Evolutionary conservation across 169 alveolate species (phyloP), one percentile per base, ranked within the genome.

Genomic region (Babesia sp.): DNA sequence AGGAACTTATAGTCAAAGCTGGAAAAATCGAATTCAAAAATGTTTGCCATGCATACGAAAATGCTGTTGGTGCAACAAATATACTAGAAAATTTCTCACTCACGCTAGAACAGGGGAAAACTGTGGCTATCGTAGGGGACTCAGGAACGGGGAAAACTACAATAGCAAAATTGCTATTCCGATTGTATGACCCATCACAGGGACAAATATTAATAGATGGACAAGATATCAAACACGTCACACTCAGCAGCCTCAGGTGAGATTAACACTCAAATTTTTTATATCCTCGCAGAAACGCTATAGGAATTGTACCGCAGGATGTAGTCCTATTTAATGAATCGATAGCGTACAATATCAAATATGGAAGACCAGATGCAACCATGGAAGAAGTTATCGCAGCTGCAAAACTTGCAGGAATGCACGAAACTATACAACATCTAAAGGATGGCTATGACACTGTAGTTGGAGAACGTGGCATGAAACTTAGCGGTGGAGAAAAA

Each of bases 121-220:
- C 91, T 0, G 70, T 86, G 26, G 91, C 93, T 28, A 48, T 87
- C 20, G 93, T 87, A 37, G 99, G 98, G 8, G 68, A 92, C 31
- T 94, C 98, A n/a, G 99, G 99, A 7, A 71, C 94, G 28, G 99
- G 99, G 20, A 97, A 97, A 87, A 91, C 96, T 36, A 96, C 98
- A 9, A 90, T 97, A 28, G 90, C 94, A 68, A 93, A 95, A 63
- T 61, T 97, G 56, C 87, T 97, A 1, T 94, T 93, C 71, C 91
- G 98, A 69, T 93, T 97, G 83, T 97, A 95, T 57, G 97, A 94
- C 51, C 90, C 94, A 14, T 48, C 79, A 29, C 44, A 83, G 18
- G 98, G 98, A 4, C 78, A 82, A 26, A 94, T 94, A 26, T 74
- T 83, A 28, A 83, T 95, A 34, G 97, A 93, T 84, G 96, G 93